Conservation (phyloP, 1,284 basidiomycete genomes). For the Schizophyllum amplum region DNA sequence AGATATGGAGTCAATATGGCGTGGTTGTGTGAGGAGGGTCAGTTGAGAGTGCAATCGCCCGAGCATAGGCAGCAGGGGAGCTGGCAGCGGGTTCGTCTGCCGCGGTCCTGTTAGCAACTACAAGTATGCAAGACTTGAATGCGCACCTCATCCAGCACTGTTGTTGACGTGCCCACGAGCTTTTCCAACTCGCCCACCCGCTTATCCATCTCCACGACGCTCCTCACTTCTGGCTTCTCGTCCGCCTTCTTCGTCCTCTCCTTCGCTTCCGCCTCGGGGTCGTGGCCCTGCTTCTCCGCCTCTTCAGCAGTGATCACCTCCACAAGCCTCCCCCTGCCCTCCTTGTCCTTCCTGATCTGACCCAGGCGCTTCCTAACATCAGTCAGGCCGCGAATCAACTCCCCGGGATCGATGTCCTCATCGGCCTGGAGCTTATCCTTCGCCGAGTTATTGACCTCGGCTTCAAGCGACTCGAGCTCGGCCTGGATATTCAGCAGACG, state of each 20-base stretch:
- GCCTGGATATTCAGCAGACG: not conserved
- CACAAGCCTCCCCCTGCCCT: constrained; percentile 60
- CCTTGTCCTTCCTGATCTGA: constrained; percentile 55
- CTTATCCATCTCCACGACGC: constrained; percentile 65
- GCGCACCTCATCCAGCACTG: constrained; percentile 64
- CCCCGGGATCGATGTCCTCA: constrained; percentile 61
- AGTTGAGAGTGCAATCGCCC: constrained; percentile 81
- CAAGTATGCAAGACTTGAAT: not conserved
- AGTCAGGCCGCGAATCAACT: constrained; percentile 66
- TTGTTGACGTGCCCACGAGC: constrained; percentile 66
- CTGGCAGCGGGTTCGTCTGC: constrained; percentile 59
- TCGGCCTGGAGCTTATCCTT: constrained; percentile 38
- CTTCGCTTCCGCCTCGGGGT: not conserved
- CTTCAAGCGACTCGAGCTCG: constrained; percentile 12
- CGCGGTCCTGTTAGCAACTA: not conserved
- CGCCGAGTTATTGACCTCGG: not conserved
- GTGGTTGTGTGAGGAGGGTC: constrained; percentile 86
- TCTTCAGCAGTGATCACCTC: constrained; percentile 42
- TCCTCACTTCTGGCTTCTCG: constrained; percentile 32
- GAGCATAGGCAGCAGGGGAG: constrained; percentile 78
- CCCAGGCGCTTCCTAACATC: constrained; percentile 63
- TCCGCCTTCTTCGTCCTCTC: constrained; percentile 12
- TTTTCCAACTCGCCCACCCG: constrained; percentile 77
- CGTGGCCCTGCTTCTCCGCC: constrained; percentile 13
- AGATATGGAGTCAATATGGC: constrained; percentile 95